Base-by-base conservation (phyloP, 306 rosid species). In the Cicer yamashitae region DNA sequence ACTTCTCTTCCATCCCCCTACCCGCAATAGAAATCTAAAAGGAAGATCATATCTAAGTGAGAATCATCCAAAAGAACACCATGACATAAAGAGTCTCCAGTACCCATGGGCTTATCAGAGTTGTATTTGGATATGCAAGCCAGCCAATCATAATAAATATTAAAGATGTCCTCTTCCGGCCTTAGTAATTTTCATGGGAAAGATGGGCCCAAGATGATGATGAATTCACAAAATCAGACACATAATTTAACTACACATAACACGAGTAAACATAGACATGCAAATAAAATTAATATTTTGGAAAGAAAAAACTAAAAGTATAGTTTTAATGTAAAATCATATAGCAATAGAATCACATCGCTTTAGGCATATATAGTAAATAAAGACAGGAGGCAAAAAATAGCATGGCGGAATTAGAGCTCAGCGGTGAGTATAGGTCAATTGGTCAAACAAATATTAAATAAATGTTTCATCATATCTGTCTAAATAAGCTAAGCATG, bases 1-100 rank as follows among this genome's bases (percentile, higher is more conserved):
- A 77, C 86, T 76, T 89, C 86, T 92, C 99, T 71, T 89, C 98
- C 54, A 51, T 12, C 75, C 91, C 92, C 82, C 89, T 87, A 54
- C 92, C 89, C 73, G 64, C 70, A 22, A 92, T 77, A 48, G 99
- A 90, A 82, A 92, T 87, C 99, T 96, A 80, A 81, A 82, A 85
- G 56, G 58, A 78, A 15, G 67, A 62, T 53, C 80, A 77, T 14
- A 77, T 78, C 79, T 41, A 37, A 58, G 78, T 82, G 44, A 77
- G 74, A 71, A 77, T 50, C 37, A 9, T 51, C 38, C 34, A 67
- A 43, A 34, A 68, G 14, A 78, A 48, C 73, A 71, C 13, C 30
- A 30, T 30, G 47, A 72, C 53, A 52, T 25, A 52, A 37, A 57
- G 37, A 84, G 18, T 50, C 22, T 8, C 56, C 46, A 52, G 64